These are phyloP conservation scores for Fragilaria crotonensis DNA, from an alignment of 108 stramenopile genomes.

Conservation along the genomic window DNA sequence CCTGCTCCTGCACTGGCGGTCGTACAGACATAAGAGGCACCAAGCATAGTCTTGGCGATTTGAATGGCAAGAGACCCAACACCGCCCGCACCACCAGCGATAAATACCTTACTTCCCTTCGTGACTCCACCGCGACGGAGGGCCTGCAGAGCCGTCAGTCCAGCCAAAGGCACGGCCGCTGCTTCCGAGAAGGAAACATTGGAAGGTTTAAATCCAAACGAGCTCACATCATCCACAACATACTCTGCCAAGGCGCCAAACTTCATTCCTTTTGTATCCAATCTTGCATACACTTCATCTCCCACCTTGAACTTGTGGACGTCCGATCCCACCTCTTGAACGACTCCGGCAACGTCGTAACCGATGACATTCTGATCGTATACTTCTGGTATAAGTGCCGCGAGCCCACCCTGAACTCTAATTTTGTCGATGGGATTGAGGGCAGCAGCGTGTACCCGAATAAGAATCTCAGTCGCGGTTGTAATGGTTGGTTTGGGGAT, in stretches of 20 bases:
- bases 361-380: no score
- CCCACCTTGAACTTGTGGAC: no score
- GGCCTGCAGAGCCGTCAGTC: slow-evolving; percentile 21
- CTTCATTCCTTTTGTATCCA: slow-evolving; percentile 3
- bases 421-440: not conserved
- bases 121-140: not conserved
- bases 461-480: not conserved
- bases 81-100: slow-evolving; percentile 28
- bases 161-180: slow-evolving; percentile 14
- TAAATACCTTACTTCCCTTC: slow-evolving; percentile 21
- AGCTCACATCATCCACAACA: not conserved
- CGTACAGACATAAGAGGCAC: slow-evolving; percentile 15
- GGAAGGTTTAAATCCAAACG: slow-evolving; percentile 8
- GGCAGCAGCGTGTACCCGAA: not conserved
- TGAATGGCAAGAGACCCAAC: slow-evolving; percentile 32
- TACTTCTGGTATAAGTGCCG: no score
- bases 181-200: slow-evolving; percentile 11
- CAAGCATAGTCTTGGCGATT: slow-evolving; percentile 16
- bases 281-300: no score
- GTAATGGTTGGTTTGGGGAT: not conserved
- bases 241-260: slow-evolving; percentile 25
- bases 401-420: not conserved
- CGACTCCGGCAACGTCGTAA: slow-evolving; percentile 7
- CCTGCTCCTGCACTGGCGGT: slow-evolving; percentile 11
- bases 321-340: slow-evolving; percentile 1